A percentile compares a stretch with the other conserved stretches of the same genome.
Conservation (phyloP, 495 filamentous ascomycete species). For the Penicillium ochrochloron region DNA sequence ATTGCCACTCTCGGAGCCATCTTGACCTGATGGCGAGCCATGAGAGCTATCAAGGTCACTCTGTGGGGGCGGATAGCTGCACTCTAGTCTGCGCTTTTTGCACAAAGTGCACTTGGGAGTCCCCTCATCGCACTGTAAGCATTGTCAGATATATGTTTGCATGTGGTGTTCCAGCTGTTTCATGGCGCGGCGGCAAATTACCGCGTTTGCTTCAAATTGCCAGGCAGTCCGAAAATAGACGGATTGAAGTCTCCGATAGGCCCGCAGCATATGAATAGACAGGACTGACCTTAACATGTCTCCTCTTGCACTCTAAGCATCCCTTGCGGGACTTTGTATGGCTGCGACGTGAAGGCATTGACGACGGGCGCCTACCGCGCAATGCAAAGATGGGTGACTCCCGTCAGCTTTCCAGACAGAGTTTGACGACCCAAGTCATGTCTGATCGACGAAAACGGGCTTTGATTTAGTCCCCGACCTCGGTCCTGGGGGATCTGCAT, state of each 20-base stretch:
- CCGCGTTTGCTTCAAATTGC: neutral
- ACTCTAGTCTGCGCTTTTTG: slow-evolving; percentile 42
- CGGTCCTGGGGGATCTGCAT: slow-evolving; percentile 26
- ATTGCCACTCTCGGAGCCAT: slow-evolving; percentile 26
- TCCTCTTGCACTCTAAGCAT: slow-evolving; percentile 45
- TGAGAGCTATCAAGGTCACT: slow-evolving; percentile 37
- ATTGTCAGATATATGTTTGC: slow-evolving; percentile 12
- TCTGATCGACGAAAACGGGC: neutral
- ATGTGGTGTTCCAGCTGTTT: neutral
- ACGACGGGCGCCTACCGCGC: slow-evolving; percentile 5
- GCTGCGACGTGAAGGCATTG: slow-evolving; percentile 37
- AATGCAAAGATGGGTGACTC: neutral
- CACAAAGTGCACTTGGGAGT: slow-evolving; percentile 42
- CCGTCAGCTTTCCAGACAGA: neutral
- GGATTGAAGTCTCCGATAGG: neutral
- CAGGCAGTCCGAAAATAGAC: neutral
- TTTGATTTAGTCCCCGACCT: slow-evolving; percentile 13
- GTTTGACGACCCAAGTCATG: neutral
- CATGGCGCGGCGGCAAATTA: neutral
- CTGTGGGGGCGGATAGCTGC: slow-evolving; percentile 37
- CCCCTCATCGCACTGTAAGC: slow-evolving; percentile 43
- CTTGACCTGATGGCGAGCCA: slow-evolving; percentile 29
- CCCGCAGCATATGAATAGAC: neutral
- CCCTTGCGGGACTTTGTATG: slow-evolving; percentile 48
- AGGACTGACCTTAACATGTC: slow-evolving; percentile 44